A percentile compares a stretch with the other conserved stretches of the same genome.
Evolutionary conservation across 2,329 filamentous ascomycete genomes (phyloP).

Genomic region (Peltaster fructicola): DNA sequence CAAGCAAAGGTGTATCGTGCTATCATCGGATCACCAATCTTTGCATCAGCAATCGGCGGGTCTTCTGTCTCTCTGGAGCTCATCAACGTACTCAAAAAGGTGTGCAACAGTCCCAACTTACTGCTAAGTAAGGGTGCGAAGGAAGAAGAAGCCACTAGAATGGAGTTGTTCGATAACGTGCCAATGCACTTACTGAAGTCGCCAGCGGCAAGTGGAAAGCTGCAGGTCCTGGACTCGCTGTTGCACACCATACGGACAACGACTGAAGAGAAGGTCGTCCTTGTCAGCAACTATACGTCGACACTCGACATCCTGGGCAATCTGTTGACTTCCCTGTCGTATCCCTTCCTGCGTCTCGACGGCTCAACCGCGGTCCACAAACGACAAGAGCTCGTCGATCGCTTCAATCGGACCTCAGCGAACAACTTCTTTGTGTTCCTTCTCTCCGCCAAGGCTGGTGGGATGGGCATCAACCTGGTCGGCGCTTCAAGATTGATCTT

Average conservation of each 20-base stretch:
- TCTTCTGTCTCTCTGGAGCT: constrained; percentile 47
- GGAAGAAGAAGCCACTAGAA: constrained; percentile 22
- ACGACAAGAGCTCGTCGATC: constrained; percentile 50
- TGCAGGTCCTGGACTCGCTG: constrained; percentile 48
- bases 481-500: constrained; percentile 53
- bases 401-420: constrained; percentile 45
- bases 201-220: constrained; percentile 44
- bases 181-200: constrained; percentile 38
- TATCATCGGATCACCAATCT: constrained; percentile 47
- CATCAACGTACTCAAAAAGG: constrained; percentile 55
- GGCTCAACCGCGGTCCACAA: constrained; percentile 46
- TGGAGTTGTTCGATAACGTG: constrained; percentile 23
- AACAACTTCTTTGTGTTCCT: constrained; percentile 49
- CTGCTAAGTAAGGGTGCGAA: constrained; percentile 33
- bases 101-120: constrained; percentile 53
- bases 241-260: constrained; percentile 41
- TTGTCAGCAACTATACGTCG: constrained; percentile 61
- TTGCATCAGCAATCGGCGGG: constrained; percentile 43
- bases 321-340: constrained; percentile 40
- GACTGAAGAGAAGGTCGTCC: constrained; percentile 52
- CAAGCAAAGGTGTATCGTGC: constrained; percentile 45
- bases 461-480: constrained; percentile 51
- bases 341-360: constrained; percentile 50
- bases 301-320: constrained; percentile 50
- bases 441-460: constrained; percentile 55